Conservation (phyloP, 2,329 filamentous ascomycete species). For the Colletotrichum gigasporum region DNA sequence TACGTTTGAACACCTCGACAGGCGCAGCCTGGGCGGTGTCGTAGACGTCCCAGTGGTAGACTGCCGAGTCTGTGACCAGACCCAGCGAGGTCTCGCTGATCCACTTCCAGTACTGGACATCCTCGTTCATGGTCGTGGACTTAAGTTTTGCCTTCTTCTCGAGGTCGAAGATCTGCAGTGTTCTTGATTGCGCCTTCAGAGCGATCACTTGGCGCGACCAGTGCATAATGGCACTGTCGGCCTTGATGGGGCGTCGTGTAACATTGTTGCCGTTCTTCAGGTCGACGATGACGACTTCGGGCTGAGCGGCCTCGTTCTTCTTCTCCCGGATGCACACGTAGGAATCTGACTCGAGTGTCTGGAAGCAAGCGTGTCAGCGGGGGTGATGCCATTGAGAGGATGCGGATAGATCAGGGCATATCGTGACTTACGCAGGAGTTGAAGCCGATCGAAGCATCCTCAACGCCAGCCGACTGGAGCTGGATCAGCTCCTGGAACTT, state of each 20-base stretch:
- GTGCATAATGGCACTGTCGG: constrained; percentile 99
- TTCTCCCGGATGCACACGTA: constrained; percentile 98
- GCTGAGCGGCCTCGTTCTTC: constrained; percentile 82
- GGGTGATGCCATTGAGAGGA: constrained; percentile 72
- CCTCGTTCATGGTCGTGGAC: constrained; percentile 95
- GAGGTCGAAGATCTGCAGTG: constrained; percentile 97
- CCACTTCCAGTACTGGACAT: constrained; percentile 99
- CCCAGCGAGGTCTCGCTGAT: constrained; percentile 89
- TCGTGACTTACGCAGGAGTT: constrained; percentile 75
- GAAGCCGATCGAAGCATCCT: constrained; percentile 72
- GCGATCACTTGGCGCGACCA: constrained; percentile 96
- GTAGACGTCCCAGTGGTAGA: constrained; percentile 98
- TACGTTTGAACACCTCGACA: constrained; percentile 93
- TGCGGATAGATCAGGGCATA: constrained; percentile 56
- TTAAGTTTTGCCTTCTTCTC: constrained; percentile 94
- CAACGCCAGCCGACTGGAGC: constrained; percentile 58
- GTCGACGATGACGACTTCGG: constrained; percentile 97
- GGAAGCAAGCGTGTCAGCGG: constrained; percentile 73
- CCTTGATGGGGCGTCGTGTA: constrained; percentile 94
- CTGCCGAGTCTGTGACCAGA: constrained; percentile 87
- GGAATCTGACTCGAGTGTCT: constrained; percentile 98
- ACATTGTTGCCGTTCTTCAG: constrained; percentile 98
- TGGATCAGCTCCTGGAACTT: constrained; percentile 93
- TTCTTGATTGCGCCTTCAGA: constrained; percentile 91
- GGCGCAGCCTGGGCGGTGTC: constrained; percentile 82